Percentiles rank a stretch among this genome's conserved stretches.
Evolutionary conservation across 352 stramenopile species (phyloP).

Genomic region (Phytophthora pluvialis): DNA sequence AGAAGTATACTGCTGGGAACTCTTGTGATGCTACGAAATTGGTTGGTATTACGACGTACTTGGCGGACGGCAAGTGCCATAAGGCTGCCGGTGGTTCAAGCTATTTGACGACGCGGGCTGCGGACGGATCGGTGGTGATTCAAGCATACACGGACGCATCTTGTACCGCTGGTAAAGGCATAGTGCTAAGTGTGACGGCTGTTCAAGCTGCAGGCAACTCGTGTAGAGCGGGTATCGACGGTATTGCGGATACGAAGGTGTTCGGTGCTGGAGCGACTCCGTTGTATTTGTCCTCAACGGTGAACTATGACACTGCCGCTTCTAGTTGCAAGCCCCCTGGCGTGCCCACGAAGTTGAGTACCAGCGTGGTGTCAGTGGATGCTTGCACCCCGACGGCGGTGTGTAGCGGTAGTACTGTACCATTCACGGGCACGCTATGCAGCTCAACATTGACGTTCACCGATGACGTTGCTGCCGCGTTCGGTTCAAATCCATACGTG

Average conservation of each 20-base stretch:
- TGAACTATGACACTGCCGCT: background rate
- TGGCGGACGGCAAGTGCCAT: slow-evolving; percentile 24
- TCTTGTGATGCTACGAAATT: background rate
- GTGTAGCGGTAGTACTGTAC: too few relatives aligned
- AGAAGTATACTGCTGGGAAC: slow-evolving; percentile 1
- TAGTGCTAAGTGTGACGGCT: background rate
- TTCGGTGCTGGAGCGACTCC: background rate
- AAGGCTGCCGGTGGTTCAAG: too few relatives aligned
- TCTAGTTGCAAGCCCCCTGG: too few relatives aligned
- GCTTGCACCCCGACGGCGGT: too few relatives aligned
- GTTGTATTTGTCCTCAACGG: background rate
- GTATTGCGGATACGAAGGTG: background rate
- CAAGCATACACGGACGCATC: background rate
- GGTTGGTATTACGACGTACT: slow-evolving; percentile 7
- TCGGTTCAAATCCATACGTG: slow-evolving; percentile 4
- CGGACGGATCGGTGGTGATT: slow-evolving; percentile 5
- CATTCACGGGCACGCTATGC: too few relatives aligned
- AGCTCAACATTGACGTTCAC: too few relatives aligned
- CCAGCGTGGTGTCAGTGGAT: too few relatives aligned
- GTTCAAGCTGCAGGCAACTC: background rate
- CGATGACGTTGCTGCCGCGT: background rate
- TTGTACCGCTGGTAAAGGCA: background rate
- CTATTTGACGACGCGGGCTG: too few relatives aligned
- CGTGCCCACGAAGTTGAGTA: too few relatives aligned
- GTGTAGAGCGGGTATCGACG: background rate